Base-by-base conservation (phyloP, 2,329 filamentous ascomycete species). In the Didymella exigua region DNA sequence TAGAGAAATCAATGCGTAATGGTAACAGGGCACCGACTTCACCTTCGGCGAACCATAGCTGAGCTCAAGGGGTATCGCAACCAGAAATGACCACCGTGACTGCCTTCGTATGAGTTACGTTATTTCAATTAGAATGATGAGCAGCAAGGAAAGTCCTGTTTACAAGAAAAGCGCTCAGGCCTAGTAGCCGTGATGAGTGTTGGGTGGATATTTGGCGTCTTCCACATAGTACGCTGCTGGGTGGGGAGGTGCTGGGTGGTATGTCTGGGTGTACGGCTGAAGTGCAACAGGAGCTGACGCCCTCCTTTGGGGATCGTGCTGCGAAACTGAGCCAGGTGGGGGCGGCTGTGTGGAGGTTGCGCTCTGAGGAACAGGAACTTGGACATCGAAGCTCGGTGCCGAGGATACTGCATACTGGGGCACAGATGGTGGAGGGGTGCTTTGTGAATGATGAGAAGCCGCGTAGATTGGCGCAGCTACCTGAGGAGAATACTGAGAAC, bases 211-310 rank as follows among this genome's bases (percentile, higher is more conserved):
- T 42, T 71, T 72, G 30, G 65, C 54, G 19, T 74, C 71, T 14
- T 65, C 52, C 10, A 70, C 62, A 38, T 72, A 74, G 53, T 72
- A 73, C 5, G 66, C 56, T 16, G 61, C 61, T 40, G 66, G 59
- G 29, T 68, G 65, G 30, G 65, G 61, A 19, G 59, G 60, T n/a
- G 61, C 44, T 18, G 59, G 60, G 36, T 70, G 71, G 7, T 61
- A 51, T 19, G 52, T 27, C 26, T 67, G 67, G 30, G 49, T 47
- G 41, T 71, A 71, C 1, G 61, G 43, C 44, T 69, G 69, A 37
- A 71, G 44, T 13, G 65, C 52, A 14, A 74, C 60, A 8, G 70
- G 70, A 36, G 70, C 69, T 11, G 71, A 74, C 19, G 70, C 59
- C 37, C 71, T 60, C 44, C 71, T 65, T 24, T 67, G 61, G n/a